A percentile compares a stretch with the other conserved stretches of the same genome.
phyloP scores from a whole-genome alignment of 495 filamentous ascomycete genomes.

The Lichina pygmaea region DNA sequence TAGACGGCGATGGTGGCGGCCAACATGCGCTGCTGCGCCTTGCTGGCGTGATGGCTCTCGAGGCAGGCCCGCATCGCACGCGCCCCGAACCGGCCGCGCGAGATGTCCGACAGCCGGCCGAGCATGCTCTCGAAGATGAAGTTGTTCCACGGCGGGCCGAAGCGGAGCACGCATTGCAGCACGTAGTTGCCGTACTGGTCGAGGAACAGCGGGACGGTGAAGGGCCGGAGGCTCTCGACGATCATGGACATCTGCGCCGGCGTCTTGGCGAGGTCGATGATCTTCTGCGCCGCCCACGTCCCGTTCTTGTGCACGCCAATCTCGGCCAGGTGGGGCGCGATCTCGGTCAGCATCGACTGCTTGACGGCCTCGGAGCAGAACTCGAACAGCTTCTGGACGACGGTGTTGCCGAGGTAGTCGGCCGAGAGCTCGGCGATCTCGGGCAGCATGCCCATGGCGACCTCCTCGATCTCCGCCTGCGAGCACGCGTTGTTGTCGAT shows the following conservation, averaged over 20 bases:
- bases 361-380: conserved; percentile 76
- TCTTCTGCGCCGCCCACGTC: conserved; percentile 97
- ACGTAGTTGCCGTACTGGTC: conserved; percentile 99
- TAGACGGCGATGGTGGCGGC: conserved; percentile 86
- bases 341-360: conserved; percentile 71
- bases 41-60: conserved; percentile 84
- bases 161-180: conserved; percentile 81
- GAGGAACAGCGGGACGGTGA: conserved; percentile 71
- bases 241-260: conserved; percentile 64
- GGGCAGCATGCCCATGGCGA: conserved; percentile 74
- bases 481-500: conserved; percentile 85
- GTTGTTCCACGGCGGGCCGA: conserved; percentile 65
- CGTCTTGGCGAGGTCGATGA: conserved; percentile 81
- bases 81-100: conserved; percentile 82
- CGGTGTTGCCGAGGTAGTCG: conserved; percentile 93
- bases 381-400: conserved; percentile 97
- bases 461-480: conserved; percentile 68
- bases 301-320: conserved; percentile 98
- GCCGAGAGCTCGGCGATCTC: conserved; percentile 87
- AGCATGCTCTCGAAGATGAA: conserved; percentile 98
- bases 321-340: conserved; percentile 76
- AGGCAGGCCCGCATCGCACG: conserved; percentile 91
- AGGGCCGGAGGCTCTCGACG: conserved; percentile 56
- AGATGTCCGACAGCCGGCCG: conserved; percentile 77
- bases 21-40: conserved; percentile 85